Conservation (phyloP, 2,329 filamentous ascomycete genomes). For the Dactylellina drechsleri region DNA sequence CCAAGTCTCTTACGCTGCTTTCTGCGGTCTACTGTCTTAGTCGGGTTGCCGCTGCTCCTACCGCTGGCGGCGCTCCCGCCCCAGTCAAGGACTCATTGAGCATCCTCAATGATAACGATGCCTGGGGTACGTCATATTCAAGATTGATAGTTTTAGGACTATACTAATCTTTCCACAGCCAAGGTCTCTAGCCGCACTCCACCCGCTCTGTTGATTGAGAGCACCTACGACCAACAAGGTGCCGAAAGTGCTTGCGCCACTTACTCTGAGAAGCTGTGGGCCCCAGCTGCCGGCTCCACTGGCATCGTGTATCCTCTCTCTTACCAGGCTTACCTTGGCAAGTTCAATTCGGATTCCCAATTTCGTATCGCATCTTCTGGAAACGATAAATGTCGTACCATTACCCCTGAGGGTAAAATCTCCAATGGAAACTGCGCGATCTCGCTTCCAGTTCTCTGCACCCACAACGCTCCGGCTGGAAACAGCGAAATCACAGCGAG, state of each 20-base stretch:
- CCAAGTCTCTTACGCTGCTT: constrained; percentile 15
- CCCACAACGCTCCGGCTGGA: constrained; percentile 62
- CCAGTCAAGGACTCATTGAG: constrained; percentile 7
- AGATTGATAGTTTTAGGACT: background rate
- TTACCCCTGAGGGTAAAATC: constrained; percentile 59
- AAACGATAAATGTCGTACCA: constrained; percentile 50
- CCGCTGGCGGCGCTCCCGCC: background rate
- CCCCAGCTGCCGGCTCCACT: constrained; percentile 1
- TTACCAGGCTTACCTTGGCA: constrained; percentile 29
- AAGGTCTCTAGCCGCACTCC: constrained; percentile 17
- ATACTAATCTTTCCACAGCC: constrained; percentile 16
- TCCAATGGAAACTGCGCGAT: constrained; percentile 49
- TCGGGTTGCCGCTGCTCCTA: constrained; percentile 16
- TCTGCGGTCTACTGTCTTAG: constrained; percentile 18
- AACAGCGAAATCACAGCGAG: constrained; percentile 60
- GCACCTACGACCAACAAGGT: background rate
- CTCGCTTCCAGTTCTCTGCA: constrained; percentile 62
- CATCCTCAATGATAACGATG: constrained; percentile 25
- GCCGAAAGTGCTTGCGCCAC: constrained; percentile 14
- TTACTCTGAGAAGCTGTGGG: constrained; percentile 24
- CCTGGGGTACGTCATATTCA: constrained; percentile 15
- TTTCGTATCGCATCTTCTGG: constrained; percentile 20
- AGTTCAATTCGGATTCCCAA: constrained; percentile 9
- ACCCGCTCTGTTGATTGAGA: constrained; percentile 26
- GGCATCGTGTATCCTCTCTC: constrained; percentile 22